These are phyloP conservation scores for Pythium diclinum DNA, from an alignment of 352 stramenopile species.

Conservation along the genomic window DNA sequence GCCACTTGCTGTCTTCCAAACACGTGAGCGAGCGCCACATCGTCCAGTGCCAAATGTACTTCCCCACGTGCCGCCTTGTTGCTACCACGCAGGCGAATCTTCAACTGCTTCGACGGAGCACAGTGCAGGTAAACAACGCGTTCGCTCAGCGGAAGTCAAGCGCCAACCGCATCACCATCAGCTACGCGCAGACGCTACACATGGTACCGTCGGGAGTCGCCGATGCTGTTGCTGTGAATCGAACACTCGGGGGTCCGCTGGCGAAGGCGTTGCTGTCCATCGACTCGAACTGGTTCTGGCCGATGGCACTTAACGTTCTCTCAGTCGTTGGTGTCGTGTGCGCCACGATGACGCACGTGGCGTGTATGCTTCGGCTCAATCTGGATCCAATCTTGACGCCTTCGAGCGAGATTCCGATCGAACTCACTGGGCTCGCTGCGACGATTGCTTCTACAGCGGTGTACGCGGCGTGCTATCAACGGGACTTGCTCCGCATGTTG, in stretches of 20 bases:
- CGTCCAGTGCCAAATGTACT: slow-evolving; percentile 25
- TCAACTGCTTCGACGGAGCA: slow-evolving; percentile 2
- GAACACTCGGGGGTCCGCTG: neutral
- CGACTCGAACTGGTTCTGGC: neutral
- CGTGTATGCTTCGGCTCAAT: neutral
- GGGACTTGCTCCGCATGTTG: slow-evolving; percentile 13
- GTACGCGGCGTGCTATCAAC: slow-evolving; percentile 10
- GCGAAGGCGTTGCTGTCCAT: neutral
- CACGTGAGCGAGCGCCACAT: slow-evolving; percentile 10
- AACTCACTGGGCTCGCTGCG: neutral
- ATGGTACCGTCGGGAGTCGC: slow-evolving; percentile 7
- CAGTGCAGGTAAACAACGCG: neutral
- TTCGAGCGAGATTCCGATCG: neutral
- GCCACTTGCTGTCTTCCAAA: slow-evolving; percentile 18
- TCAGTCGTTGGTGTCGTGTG: neutral
- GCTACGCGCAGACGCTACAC: slow-evolving; percentile 15
- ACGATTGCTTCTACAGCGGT: neutral
- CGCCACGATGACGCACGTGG: neutral
- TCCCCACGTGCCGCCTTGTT: slow-evolving; percentile 9
- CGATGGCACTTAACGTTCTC: slow-evolving; percentile 8
- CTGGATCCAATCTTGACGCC: neutral
- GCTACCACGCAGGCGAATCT: neutral
- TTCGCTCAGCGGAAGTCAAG: slow-evolving; percentile 8
- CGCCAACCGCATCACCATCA: slow-evolving; percentile 2
- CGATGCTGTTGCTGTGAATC: slow-evolving; percentile 3